A percentile compares a stretch with the other conserved stretches of the same genome.
Conservation (phyloP, 2,329 filamentous ascomycete genomes). For the Neurospora crassa region DNA sequence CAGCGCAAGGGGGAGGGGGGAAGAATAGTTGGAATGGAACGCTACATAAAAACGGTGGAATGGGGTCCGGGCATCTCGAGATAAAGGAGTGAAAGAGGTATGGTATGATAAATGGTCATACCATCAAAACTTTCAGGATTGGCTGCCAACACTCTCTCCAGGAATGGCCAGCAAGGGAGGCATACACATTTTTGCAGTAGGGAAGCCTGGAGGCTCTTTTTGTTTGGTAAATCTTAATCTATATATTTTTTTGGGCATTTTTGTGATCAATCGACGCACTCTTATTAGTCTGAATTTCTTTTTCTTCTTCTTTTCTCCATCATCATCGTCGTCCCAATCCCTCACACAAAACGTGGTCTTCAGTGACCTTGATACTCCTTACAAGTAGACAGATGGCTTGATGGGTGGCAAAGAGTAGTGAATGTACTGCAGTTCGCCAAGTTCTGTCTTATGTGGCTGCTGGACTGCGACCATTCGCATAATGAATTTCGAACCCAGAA, state of each 20-base stretch:
- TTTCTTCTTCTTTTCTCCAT: not conserved
- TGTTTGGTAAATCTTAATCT: constrained; percentile 5
- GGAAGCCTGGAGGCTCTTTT: not conserved
- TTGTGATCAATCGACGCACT: not conserved
- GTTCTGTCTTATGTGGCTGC: not conserved
- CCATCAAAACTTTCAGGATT: not conserved
- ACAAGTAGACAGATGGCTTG: not conserved
- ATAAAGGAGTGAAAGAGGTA: not conserved
- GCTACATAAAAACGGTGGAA: not conserved
- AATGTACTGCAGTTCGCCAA: not conserved
- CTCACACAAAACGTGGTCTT: not conserved
- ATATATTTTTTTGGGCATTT: constrained; percentile 11
- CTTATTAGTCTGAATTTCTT: not conserved
- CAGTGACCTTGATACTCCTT: too few species aligned
- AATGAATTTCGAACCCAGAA: not conserved
- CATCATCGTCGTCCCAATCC: not conserved
- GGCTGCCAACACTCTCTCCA: not conserved
- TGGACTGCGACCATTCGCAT: not conserved
- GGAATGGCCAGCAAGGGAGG: not conserved
- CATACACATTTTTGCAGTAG: not conserved
- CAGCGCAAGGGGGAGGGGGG: too few species aligned
- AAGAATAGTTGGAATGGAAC: not conserved
- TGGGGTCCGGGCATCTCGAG: not conserved
- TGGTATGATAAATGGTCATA: not conserved
- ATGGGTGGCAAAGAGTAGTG: not conserved